Conservation (phyloP, 2,329 filamentous ascomycete genomes). For the Penicillium decumbens region DNA sequence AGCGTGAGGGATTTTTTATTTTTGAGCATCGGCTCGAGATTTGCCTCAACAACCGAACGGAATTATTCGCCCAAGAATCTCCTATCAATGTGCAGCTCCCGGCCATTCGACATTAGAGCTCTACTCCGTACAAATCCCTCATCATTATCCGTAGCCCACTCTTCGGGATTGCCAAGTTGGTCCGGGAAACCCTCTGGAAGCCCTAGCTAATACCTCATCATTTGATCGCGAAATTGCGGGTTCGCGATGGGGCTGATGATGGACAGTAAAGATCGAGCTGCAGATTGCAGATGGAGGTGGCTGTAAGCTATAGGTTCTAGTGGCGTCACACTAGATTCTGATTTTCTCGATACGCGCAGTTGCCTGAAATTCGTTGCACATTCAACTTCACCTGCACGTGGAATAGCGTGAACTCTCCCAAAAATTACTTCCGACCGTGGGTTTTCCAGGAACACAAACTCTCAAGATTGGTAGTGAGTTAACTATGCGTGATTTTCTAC, state of each 20-base stretch:
- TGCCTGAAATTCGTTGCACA: background rate
- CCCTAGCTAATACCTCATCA: background rate
- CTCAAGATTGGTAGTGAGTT: background rate
- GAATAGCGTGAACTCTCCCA: background rate
- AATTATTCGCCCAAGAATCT: background rate
- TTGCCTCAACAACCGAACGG: conserved; percentile 1
- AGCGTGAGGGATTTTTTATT: conserved; percentile 9
- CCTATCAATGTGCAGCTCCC: no score
- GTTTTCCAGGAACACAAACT: background rate
- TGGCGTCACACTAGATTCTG: conserved; percentile 11
- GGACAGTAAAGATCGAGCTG: background rate
- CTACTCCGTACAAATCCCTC: conserved; percentile 17
- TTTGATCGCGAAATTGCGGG: no score
- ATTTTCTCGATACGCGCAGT: conserved; percentile 4
- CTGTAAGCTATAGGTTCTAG: conserved; percentile 16
- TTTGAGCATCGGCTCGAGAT: background rate
- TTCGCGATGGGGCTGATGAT: conserved; percentile 12
- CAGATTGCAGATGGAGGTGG: conserved; percentile 17
- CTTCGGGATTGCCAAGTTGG: conserved; percentile 1
- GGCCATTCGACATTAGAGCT: no score
- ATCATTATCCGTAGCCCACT: conserved; percentile 10
- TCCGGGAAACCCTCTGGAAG: background rate
- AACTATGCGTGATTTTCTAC: conserved; percentile 24
- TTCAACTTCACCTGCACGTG: background rate
- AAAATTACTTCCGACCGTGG: background rate